A percentile compares a stretch with the other conserved stretches of the same genome.
phyloP scores from a whole-genome alignment of 768 basidiomycete species.

The Lanmaoa rubissima region DNA sequence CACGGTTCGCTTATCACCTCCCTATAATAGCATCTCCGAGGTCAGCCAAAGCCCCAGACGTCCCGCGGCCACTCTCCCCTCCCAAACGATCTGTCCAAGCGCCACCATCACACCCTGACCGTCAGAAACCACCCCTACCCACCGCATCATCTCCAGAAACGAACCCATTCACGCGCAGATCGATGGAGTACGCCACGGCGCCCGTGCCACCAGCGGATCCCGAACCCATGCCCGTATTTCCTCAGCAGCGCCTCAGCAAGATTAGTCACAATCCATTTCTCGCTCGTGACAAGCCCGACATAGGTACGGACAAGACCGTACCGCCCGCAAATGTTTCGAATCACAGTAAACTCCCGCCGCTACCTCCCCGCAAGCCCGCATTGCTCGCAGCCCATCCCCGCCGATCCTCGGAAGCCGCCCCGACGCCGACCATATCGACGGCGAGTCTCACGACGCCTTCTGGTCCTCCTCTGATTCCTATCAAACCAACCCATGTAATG shows the following conservation, averaged over 20 bases:
- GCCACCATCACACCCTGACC: conserved; percentile 31
- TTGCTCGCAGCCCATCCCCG: conserved; percentile 16
- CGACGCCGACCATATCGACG: conserved; percentile 1
- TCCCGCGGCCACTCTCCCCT: conserved; percentile 17
- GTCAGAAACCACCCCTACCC: conserved; percentile 22
- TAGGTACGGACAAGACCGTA: conserved; percentile 6
- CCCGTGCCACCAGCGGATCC: conserved; percentile 2
- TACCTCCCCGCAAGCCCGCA: conserved; percentile 38
- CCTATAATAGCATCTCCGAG: conserved; percentile 19
- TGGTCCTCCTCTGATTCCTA: conserved; percentile 23
- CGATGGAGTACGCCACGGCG: conserved; percentile 12
- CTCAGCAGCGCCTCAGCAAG: conserved; percentile 18
- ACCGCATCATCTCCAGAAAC: conserved; percentile 25
- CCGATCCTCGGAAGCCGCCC: conserved; percentile 19
- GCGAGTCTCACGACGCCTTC: conserved; percentile 1
- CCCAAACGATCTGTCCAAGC: conserved; percentile 21
- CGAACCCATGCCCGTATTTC: neutral
- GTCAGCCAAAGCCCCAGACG: conserved; percentile 4
- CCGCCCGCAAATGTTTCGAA: neutral
- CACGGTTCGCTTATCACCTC: conserved; percentile 7
- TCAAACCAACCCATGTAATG: conserved; percentile 44
- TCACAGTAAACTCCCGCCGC: conserved; percentile 28
- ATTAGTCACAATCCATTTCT: conserved; percentile 34
- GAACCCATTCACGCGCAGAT: conserved; percentile 29
- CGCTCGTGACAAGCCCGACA: conserved; percentile 20